Base-by-base conservation (phyloP, 192 early-diverging fungal species). In the Backusella tuberculispora region DNA sequence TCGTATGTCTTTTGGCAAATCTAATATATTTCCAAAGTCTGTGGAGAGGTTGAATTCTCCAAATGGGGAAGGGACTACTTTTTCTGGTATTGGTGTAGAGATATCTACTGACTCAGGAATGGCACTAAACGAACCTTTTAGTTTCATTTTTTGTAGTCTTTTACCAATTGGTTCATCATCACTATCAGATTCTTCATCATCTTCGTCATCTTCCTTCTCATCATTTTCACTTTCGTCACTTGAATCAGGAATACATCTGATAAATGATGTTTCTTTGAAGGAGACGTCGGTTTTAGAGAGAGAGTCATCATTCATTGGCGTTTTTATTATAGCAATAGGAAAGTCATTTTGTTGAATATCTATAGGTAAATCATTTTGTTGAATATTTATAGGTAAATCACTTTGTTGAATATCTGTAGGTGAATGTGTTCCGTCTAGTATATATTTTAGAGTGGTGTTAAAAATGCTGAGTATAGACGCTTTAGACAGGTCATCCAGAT, bases 161-260 rank as follows among this genome's bases (percentile, higher is more conserved):
- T 24, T 60, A 60, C 53, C 53, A 60, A 60, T 60, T 9, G 53
- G 53, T 60, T 60, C 53, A 13, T 60, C 53, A 60, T 60, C 53
- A 12, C 53, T 60, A 7, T 60, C 53, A 26, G 26, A 60, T 13
- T 26, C 53, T 8, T 60, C 53, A 4, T 13, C 10, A 9, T 19
- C 7, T 3, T 24, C 21, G 7, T 24, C 53, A 5, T 10, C 26
- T 10, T 26, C 53, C 4, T 9, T 9, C 10, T 60, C 53, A 26
- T 60, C 53, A 26, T 19, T 60, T 60, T 24, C 19, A n/a, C 53
- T 60, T n/a, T 60, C 53, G 53, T 60, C 53, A 60, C 53, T 60
- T 3, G 53, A 60, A 26, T 60, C 53, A 12, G 53, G 21, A 24
- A 24, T 24, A 60, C 12, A 26, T 60, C 53, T 9, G 26, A 60